phyloP scores from a whole-genome alignment of 2,329 filamentous ascomycete species.

The Penicillium fuscoglaucum region DNA sequence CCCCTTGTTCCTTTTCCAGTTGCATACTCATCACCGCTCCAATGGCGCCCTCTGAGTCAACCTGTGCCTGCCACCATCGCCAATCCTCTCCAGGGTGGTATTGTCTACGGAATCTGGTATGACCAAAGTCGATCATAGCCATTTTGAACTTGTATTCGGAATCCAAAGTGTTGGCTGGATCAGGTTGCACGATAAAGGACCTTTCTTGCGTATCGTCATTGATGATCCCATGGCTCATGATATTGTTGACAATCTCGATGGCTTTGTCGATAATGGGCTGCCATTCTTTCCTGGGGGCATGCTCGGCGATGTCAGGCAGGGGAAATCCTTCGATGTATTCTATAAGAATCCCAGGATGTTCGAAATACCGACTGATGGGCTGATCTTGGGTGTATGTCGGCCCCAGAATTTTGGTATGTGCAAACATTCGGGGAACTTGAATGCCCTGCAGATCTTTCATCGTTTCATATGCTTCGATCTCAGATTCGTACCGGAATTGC shows the following conservation, averaged over 20 bases:
- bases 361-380: background rate
- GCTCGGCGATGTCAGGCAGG: background rate
- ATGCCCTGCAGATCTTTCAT: background rate
- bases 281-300: background rate
- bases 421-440: background rate
- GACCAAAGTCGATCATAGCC: slow-evolving; percentile 1
- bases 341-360: background rate
- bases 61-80: background rate
- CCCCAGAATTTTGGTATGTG: background rate
- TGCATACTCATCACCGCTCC: background rate
- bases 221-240: background rate
- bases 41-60: background rate
- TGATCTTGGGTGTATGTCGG: background rate
- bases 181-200: background rate
- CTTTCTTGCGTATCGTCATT: background rate
- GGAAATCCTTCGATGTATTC: background rate
- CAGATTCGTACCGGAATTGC: background rate
- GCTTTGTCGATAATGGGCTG: background rate
- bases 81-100: background rate
- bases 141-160: background rate
- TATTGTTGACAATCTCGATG: background rate
- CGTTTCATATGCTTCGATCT: background rate
- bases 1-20: background rate
- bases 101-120: background rate
- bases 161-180: background rate